Evolutionary conservation across 352 stramenopile genomes (phyloP), one percentile per base, ranked within the genome.

Genomic region (Phytophthora boehmeriae): DNA sequence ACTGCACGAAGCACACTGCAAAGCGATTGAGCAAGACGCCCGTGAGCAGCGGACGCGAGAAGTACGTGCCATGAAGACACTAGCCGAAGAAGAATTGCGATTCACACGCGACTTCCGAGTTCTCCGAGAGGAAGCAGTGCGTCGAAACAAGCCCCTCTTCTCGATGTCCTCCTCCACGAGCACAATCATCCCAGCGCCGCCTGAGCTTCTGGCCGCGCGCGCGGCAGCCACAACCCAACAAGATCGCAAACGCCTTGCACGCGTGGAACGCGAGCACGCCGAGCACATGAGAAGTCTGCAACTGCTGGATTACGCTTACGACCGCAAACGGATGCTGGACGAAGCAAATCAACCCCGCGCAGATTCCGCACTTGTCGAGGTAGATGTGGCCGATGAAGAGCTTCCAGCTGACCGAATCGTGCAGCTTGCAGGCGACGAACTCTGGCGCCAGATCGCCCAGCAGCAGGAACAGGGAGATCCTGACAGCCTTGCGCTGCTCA

Each of bases 271-370:
- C 16, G 76, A 91, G 23, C 77, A 90, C 52, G 39, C 79, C 5
- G 74, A 88, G 14, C 83, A 91, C 51, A 83, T 89, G 68, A 79
- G 78, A 20, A 90, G 75, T 49, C 59, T 92, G 41, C 83, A 94
- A 59, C 56, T 92, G 11, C 56, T 89, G 5, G 81, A 92, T 54
- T 94, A 89, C 45, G 80, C 68, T 20, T 89, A 87, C 52, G 81
- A 92, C 53, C 83, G 80, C 34, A 74, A 79, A 34, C 68, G 66
- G 2, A 82, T 85, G 20, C 45, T 87, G 32, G 52, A 76, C 39
- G 72, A 87, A 38, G 67, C 77, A 8, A 44, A 63, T 34, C 74
- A 80, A 39, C 80, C 78, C 39, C 75, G 80, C 44, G 71, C 80
- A 10, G 69, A 89, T 23, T 85, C 81, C 1, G 52, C 77, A 8